Evolutionary conservation across 2,329 filamentous ascomycete genomes (phyloP), one percentile per base, ranked within the genome.

Genomic region (Ascochyta fabae): DNA sequence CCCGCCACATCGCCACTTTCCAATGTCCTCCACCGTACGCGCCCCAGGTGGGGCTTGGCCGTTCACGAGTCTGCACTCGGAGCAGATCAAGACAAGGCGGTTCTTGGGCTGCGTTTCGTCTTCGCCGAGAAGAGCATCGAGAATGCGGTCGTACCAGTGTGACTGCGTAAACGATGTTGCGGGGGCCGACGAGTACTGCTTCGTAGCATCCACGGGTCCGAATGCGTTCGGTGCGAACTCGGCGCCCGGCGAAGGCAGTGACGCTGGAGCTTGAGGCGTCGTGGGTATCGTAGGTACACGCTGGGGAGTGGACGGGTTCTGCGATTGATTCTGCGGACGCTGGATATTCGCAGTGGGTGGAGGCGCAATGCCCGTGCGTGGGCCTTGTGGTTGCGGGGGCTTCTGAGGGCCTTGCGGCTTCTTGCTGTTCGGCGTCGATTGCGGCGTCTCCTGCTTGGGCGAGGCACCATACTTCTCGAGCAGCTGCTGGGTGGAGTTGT

Each of bases 21-120:
- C 95, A 1, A 99, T 70, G 47, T 97, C 93, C 35, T 90, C 86
- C 1, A 94, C 78, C 0, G 82, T 85, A 64, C 86, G 89, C 0
- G 90, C 88, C 1, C 95, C 95, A 0, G 95, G 94, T 1, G 95
- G 93, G 3, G 95, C 95, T 73, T 97, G 95, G 0, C 96, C 95
- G 72, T 99, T 99, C 43, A 99, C 93, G 1, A 97, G 84, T 27
- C 91, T 84, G 74, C 95, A 99, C 35, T 84, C 81, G 29, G 81
- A 76, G 77, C 95, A 99, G 51, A 99, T 91, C 61, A 99, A 81
- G 7, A 88, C 94, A 55, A 96, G 86, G 16, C 95, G 87, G 75
- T 98, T 98, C 79, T 92, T 96, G 2, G 94, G 86, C 12, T 90
- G 87, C 4, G 91, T 96, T 77, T 99, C 95, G 69, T 99, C 95